Percentiles rank a stretch among this genome's conserved stretches.
These are phyloP conservation scores for Teratosphaeria destructans DNA, from an alignment of 2,329 filamentous ascomycete species.

Conservation along the genomic window DNA sequence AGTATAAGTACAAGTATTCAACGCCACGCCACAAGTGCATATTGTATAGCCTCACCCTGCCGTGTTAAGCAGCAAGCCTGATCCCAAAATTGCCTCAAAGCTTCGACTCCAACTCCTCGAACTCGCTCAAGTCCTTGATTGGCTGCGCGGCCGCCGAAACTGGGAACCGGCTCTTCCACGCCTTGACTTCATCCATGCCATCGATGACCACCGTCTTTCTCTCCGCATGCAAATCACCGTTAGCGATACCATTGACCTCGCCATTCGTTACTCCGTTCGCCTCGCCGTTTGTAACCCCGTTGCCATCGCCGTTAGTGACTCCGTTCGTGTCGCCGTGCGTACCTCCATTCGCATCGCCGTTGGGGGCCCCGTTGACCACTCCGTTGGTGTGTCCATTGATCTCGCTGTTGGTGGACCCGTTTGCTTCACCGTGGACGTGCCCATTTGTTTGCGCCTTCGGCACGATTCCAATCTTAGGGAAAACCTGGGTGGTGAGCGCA, in stretches of 20 bases:
- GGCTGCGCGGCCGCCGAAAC: slow-evolving; percentile 64
- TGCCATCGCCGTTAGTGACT: no score
- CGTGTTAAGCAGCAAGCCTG: no score
- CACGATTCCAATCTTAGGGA: slow-evolving; percentile 35
- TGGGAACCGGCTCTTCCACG: slow-evolving; percentile 66
- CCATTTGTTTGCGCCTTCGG: slow-evolving; percentile 19
- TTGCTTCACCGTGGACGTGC: slow-evolving; percentile 1
- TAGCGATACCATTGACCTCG: slow-evolving; percentile 12
- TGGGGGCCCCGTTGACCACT: slow-evolving; percentile 1
- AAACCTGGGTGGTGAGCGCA: slow-evolving; percentile 32
- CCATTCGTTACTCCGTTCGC: slow-evolving; percentile 21
- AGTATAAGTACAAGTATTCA: no score
- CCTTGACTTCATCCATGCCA: slow-evolving; percentile 71
- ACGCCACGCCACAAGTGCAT: no score
- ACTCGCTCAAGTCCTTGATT: slow-evolving; percentile 66
- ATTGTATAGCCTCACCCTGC: no score
- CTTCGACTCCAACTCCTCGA: slow-evolving; percentile 77
- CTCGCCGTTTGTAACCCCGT: slow-evolving; percentile 8
- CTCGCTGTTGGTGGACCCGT: slow-evolving; percentile 19
- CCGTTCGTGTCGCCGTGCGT: slow-evolving; percentile 20
- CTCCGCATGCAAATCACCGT: slow-evolving; percentile 23
- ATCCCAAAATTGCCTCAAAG: slow-evolving; percentile 31
- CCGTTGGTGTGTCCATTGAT: neutral
- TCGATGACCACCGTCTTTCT: slow-evolving; percentile 55
- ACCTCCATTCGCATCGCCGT: slow-evolving; percentile 17